A percentile compares a stretch with the other conserved stretches of the same genome.
These are phyloP conservation scores for Cryptosporidium sp. DNA, from an alignment of 169 alveolate genomes.

Conservation along the genomic window DNA sequence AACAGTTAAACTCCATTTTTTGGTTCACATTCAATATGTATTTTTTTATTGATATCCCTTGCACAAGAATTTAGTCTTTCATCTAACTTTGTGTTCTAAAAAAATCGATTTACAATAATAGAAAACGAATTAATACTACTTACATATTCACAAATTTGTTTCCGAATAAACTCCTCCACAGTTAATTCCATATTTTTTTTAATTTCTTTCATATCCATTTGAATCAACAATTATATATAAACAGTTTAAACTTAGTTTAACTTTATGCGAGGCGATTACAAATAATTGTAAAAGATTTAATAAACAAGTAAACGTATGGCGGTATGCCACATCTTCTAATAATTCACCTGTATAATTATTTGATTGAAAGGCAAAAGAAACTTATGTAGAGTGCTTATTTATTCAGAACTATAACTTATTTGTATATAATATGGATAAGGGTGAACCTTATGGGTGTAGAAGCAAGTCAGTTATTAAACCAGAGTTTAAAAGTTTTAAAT, in stretches of 20 bases:
- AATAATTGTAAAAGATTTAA: background rate
- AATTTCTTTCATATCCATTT: constrained; percentile 1
- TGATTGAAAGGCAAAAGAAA: constrained; percentile 8
- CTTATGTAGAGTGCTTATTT: constrained; percentile 11
- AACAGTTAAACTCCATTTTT: background rate
- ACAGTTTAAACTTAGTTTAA: background rate
- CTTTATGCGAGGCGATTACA: background rate
- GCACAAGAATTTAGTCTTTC: background rate
- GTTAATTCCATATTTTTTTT: constrained; percentile 36
- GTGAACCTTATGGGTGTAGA: constrained; percentile 18
- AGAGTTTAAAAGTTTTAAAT: background rate
- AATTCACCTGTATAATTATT: background rate
- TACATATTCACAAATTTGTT: constrained; percentile 27
- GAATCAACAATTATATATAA: background rate
- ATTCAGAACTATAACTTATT: background rate
- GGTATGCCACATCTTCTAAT: constrained; percentile 15
- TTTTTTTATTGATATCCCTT: background rate
- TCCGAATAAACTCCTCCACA: constrained; percentile 59
- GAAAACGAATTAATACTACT: background rate
- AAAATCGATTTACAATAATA: background rate
- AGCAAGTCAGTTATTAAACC: constrained; percentile 6
- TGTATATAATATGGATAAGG: constrained; percentile 22
- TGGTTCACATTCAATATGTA: background rate
- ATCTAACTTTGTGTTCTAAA: constrained; percentile 33
- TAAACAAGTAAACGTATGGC: constrained; percentile 14